Evolutionary conservation across 2,329 filamentous ascomycete species (phyloP), one percentile per base, ranked within the genome.

Genomic region (Biscogniauxia sp.): DNA sequence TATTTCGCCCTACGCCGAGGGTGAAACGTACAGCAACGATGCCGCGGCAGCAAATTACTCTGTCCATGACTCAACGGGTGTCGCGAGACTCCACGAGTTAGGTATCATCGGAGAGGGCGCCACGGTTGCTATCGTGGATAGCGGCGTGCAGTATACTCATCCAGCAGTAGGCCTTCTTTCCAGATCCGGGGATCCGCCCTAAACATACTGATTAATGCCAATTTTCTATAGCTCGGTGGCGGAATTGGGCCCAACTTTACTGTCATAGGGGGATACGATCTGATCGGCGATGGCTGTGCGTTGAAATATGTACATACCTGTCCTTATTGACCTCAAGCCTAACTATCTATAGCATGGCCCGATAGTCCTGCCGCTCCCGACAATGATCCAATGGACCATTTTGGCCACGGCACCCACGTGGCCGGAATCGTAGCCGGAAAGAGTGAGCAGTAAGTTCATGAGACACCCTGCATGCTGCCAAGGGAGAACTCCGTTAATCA

Each of bases 91-190:
- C 9, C 67, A 69, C 9, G 56, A 61, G 25, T 60, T 59, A 20
- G 68, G 67, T 3, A 66, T 70, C 20, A 56, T 68, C 11, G 68
- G 68, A n/a, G 63, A 64, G 20, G 67, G 68, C n/a, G 68, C 67
- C 17, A 65, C 54, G 0, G 59, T 69, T 20, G 68, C 68, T 0
- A 54, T 68, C n/a, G 63, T 70, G 6, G 68, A 70, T 53, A 66
- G 62, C 15, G 68, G 67, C 11, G 61, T 69, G 32, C 62, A 69
- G 56, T 70, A 66, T 54, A 67, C 61, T 2, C 67, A 70, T 51
- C 66, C 66, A 9, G 68, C 67, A 23, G 64, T 66, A 63, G 57
- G 25, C 17, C 25, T 25, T 13, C 54, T 37, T 23, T 13, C 28
- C 11, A 32, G 28, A 13, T 32, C 28, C 11, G 28, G 28, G 11